Evolutionary conservation across 2,329 filamentous ascomycete species (phyloP).

Genomic region (Aspergillus tamarii): DNA sequence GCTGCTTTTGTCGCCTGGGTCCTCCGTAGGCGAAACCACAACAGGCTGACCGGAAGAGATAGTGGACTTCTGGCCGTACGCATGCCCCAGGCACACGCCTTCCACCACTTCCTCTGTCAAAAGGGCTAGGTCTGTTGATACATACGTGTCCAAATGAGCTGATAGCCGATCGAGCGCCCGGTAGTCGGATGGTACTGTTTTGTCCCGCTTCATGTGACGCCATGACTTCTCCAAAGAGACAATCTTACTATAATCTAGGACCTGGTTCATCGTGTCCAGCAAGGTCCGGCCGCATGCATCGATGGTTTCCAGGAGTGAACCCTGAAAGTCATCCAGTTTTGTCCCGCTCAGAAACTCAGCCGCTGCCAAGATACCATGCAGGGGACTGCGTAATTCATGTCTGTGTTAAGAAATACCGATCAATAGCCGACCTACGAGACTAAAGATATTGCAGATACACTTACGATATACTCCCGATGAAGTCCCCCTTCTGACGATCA

Average conservation of each 20-base stretch:
- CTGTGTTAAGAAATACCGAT: slow-evolving; percentile 9
- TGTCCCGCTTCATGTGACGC: slow-evolving; percentile 36
- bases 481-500: slow-evolving; percentile 48
- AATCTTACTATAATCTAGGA: slow-evolving; percentile 58
- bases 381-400: slow-evolving; percentile 48
- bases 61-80: slow-evolving; percentile 38
- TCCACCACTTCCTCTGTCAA: slow-evolving; percentile 59
- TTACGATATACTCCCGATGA: slow-evolving; percentile 47
- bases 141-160: slow-evolving; percentile 37
- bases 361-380: slow-evolving; percentile 48
- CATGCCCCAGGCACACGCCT: slow-evolving; percentile 56
- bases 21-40: slow-evolving; percentile 18
- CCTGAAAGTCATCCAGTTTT: slow-evolving; percentile 43
- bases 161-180: slow-evolving; percentile 36
- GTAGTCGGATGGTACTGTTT: slow-evolving; percentile 30
- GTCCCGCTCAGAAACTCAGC: slow-evolving; percentile 46
- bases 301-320: slow-evolving; percentile 43
- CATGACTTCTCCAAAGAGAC: slow-evolving; percentile 42
- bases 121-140: slow-evolving; percentile 47
- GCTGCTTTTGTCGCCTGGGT: neutral
- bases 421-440: neutral
- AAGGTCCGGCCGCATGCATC: slow-evolving; percentile 47
- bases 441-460: slow-evolving; percentile 7
- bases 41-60: slow-evolving; percentile 30
- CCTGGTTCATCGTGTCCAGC: slow-evolving; percentile 49